Conservation (phyloP, 164 flowering plant genomes). For the Magnolia sinica region DNA sequence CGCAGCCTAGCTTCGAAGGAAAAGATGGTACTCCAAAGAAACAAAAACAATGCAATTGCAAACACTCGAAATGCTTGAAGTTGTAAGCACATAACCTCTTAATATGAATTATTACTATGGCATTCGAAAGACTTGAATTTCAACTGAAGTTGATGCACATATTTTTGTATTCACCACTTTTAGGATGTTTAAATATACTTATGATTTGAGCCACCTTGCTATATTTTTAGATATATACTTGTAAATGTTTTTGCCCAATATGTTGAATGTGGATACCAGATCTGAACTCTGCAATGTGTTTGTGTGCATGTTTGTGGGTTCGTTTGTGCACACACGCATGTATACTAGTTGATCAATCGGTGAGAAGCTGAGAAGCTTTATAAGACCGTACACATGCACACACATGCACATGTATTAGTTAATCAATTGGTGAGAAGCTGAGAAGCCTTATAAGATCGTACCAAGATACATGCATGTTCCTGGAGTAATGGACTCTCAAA, state of each 20-base stretch:
- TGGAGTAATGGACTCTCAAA: neutral
- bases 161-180: neutral
- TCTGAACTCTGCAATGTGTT: neutral
- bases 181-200: neutral
- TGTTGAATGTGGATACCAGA: neutral
- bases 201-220: neutral
- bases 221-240: neutral
- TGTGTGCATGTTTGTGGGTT: neutral
- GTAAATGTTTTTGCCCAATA: neutral
- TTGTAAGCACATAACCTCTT: constrained; percentile 51
- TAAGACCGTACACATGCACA: neutral
- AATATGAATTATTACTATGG: neutral
- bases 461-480: neutral
- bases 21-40: constrained; percentile 91
- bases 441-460: neutral
- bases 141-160: neutral
- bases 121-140: neutral
- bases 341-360: neutral
- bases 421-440: neutral
- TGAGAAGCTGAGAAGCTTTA: neutral
- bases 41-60: constrained; percentile 91
- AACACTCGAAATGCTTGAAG: constrained; percentile 86
- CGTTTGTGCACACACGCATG: neutral
- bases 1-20: constrained; percentile 44
- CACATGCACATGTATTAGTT: neutral